These are phyloP conservation scores for Escovopsis sp. DNA, from an alignment of 2,329 filamentous ascomycete genomes.

Conservation along the genomic window DNA sequence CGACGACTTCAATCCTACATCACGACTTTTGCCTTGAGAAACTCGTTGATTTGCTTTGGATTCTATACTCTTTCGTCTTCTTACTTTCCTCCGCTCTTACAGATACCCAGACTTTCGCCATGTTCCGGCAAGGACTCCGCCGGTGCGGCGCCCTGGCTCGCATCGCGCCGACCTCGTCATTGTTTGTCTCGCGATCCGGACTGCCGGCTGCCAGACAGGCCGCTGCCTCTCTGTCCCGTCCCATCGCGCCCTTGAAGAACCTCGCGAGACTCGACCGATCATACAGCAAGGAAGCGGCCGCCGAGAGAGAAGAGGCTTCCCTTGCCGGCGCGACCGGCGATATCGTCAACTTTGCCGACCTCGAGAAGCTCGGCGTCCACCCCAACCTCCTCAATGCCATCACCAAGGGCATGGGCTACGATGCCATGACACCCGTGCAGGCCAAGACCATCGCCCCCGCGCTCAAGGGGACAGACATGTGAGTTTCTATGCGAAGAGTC, in stretches of 20 bases:
- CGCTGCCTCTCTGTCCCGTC: constrained; percentile 9
- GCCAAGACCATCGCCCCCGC: constrained; percentile 67
- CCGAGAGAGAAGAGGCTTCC: constrained; percentile 9
- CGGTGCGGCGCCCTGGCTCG: constrained; percentile 24
- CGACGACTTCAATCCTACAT: too few species aligned
- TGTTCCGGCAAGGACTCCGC: constrained; percentile 25
- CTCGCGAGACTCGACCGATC: constrained; percentile 14
- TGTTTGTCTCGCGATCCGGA: constrained; percentile 15
- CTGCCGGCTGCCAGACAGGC: constrained; percentile 12
- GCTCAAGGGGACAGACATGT: constrained; percentile 71
- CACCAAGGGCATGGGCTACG: constrained; percentile 56
- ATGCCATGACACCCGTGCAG: constrained; percentile 88
- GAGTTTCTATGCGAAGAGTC: constrained; percentile 22
- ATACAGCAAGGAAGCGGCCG: constrained; percentile 27
- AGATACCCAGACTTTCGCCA: constrained; percentile 3
- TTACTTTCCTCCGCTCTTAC: background rate
- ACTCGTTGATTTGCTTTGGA: background rate
- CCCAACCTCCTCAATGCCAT: constrained; percentile 52
- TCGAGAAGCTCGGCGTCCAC: constrained; percentile 40
- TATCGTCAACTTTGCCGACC: constrained; percentile 29
- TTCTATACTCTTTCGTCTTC: background rate
- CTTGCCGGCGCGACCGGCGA: constrained; percentile 8
- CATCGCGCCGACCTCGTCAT: constrained; percentile 15
- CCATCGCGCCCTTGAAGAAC: constrained; percentile 9
- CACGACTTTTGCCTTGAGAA: too few species aligned